Base-by-base conservation (phyloP, 169 alveolate genomes). In the Plasmodium knowlesi region DNA sequence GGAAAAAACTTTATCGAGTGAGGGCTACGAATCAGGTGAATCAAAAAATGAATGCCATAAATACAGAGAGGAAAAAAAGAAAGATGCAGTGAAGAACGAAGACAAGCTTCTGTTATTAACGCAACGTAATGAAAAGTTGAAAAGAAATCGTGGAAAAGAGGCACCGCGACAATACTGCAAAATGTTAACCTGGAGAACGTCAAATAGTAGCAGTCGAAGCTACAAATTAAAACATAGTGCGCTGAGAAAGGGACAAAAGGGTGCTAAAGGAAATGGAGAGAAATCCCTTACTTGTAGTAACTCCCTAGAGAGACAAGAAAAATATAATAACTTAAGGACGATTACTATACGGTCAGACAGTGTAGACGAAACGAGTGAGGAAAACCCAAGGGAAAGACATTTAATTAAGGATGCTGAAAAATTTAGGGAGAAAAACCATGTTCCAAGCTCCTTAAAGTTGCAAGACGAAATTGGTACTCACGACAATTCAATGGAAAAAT, bases 271-370 rank as follows among this genome's bases (percentile, higher is more conserved):
- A 3, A 82, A 50, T 57, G 10, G 16, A 16, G 19, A 30, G 25
- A 57, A 53, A 19, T 39, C 71, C 2, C 72, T 12, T 22, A 6
- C 19, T 34, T 32, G 34, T n/a, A 54, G 43, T 43, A 19, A 50
- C 32, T 53, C 84, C 5, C 9, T 74, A 5, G 14, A 50, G 8
- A 46, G 41, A 19, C 78, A 74, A 57, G 43, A 53, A 4, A 53
- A 46, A 19, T 86, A 74, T 70, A 39, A 34, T 53, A 54, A 74
- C 50, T 86, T 86, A 30, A 86, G 41, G 70, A 86, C 93, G 16
- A 86, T 22, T 8, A 86, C 93, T 46, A 86, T 74, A 50, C 71
- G 30, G 32, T 84, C 92, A 41, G 92, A 84, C 30, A 41, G 92
- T n/a, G 57, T 16, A 71, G 78, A 43, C 28, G 22, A 12, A 41